A percentile compares a stretch with the other conserved stretches of the same genome.
phyloP scores from a whole-genome alignment of 257 asterid species.

The Vinca minor region DNA sequence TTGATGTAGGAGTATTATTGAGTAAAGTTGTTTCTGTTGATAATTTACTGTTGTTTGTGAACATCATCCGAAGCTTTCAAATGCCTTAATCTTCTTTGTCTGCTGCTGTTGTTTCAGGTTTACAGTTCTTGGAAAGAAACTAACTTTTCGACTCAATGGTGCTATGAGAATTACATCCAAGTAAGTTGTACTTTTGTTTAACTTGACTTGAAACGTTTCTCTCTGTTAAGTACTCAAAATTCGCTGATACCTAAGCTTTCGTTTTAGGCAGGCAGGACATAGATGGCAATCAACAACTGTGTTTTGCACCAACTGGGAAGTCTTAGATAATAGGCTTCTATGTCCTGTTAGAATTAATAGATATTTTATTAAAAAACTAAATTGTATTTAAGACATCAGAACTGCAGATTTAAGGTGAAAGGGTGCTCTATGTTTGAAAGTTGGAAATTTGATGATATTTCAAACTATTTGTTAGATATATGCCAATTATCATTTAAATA shows the following conservation, averaged over 20 bases:
- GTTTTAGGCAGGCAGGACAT: background rate
- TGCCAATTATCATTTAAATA: background rate
- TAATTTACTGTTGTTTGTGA: background rate
- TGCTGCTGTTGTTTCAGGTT: constrained; percentile 35
- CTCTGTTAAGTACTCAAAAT: background rate
- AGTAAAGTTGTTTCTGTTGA: background rate
- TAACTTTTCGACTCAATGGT: constrained; percentile 84
- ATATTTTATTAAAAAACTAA: background rate
- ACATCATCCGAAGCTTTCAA: background rate
- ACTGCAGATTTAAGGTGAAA: background rate
- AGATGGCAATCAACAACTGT: background rate
- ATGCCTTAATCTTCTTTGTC: background rate
- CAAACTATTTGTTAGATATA: background rate
- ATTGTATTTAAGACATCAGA: background rate
- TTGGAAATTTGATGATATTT: background rate
- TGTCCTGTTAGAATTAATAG: background rate
- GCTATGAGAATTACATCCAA: constrained; percentile 88
- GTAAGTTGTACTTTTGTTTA: constrained; percentile 22
- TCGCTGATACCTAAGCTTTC: background rate
- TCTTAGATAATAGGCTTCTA: constrained; percentile 1
- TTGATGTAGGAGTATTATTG: background rate
- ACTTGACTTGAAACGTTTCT: background rate
- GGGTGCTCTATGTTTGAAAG: background rate
- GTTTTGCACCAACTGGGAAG: background rate
- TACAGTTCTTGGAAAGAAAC: constrained; percentile 90